Base-by-base conservation (phyloP, 225 moss, liverwort and hornwort species). In the Pseudoscleropodium purum region DNA sequence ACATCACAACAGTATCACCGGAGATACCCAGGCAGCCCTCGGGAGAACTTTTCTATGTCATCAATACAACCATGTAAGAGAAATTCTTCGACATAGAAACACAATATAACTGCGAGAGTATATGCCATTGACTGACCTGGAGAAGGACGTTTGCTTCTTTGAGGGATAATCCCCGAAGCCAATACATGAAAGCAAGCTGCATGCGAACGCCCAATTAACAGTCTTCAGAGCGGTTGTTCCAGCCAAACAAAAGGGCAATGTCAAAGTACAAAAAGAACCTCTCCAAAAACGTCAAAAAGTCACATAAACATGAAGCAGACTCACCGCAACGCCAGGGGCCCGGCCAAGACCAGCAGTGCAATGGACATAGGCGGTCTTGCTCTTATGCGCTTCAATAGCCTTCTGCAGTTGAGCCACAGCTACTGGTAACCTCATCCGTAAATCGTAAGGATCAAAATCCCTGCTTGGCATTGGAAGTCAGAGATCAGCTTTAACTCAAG, bases 331-430 rank as follows among this genome's bases (percentile, higher is more conserved):
- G 43, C 93, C 99, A 84, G 99, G 99, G 84, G 99, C 99, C 78
- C 99, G 94, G 84, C 99, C 99, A 85, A 99, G 96, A 83, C 99
- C 99, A 79, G 99, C 99, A 88, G 99, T 99, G 87, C 99, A 99
- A 90, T 99, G 99, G 62, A 99, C 81, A 80, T 99, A 99, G 85
- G 96, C 92, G 41, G 64, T 94, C 86, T 90, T 93, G 75, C 94
- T 91, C 74, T 90, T 85, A 64, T 95, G 95, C 84, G 85, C 88
- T 91, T 95, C 90, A 41, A 93, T 91, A 51, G 96, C 96, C 89
- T 90, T 91, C 81, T 96, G 91, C 89, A 99, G 84, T 91, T 91
- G 93, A 85, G 99, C 97, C 89, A 97, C 95, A n/a, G 96, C 99
- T 81, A 88, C 89, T 36, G 99, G 99, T 85, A 99, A 89, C 85